Conservation (phyloP, 805 yeast genomes). For the Clavispora fructus region DNA sequence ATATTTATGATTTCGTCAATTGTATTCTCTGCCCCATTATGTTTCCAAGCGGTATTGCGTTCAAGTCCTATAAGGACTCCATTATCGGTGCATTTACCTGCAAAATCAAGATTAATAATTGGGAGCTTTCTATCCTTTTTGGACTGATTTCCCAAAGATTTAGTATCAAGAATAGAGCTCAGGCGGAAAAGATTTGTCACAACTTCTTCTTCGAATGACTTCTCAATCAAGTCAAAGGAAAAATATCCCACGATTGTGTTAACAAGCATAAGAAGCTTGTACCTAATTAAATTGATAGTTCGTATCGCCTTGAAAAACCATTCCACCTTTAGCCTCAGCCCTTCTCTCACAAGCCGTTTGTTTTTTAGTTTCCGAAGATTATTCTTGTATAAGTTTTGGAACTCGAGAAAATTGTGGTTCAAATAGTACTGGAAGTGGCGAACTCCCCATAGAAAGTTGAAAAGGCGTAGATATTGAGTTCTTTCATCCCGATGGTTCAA, state of each 20-base stretch:
- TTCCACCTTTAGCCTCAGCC: constrained; percentile 15
- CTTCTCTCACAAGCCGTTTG: neutral
- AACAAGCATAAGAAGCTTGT: constrained; percentile 37
- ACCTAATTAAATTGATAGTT: constrained; percentile 33
- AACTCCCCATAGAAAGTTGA: constrained; percentile 80
- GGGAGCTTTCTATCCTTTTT: constrained; percentile 5
- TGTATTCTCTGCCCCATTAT: constrained; percentile 5
- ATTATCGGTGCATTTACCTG: neutral
- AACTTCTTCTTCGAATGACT: constrained; percentile 24
- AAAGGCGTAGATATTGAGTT: constrained; percentile 60
- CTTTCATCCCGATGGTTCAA: constrained; percentile 31
- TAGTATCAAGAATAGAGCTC: constrained; percentile 1
- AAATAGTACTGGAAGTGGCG: constrained; percentile 56
- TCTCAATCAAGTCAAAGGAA: constrained; percentile 44
- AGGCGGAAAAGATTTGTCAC: constrained; percentile 18
- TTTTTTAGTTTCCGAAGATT: constrained; percentile 18
- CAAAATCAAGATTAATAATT: constrained; percentile 6
- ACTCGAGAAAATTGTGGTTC: constrained; percentile 26
- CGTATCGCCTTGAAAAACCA: constrained; percentile 30
- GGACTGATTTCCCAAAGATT: neutral
- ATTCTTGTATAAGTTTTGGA: constrained; percentile 20
- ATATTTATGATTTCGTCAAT: constrained; percentile 12
- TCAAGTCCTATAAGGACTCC: constrained; percentile 1
- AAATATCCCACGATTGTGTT: constrained; percentile 37
- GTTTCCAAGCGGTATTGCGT: neutral